Conservation (phyloP, 1,139 yeast genomes). For the Scheffersomyces lignicola region DNA sequence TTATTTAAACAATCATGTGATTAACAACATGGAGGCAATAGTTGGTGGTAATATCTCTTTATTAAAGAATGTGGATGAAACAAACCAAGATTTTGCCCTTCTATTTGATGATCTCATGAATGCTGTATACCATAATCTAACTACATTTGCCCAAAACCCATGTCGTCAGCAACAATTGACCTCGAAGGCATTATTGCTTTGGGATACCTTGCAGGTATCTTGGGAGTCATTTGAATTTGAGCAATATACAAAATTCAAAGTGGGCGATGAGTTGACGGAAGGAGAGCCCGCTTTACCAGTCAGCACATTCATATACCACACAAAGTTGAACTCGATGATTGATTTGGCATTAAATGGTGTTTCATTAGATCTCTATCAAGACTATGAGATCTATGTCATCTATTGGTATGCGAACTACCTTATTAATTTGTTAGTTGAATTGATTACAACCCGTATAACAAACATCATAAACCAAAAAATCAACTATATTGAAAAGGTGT, state of each 20-base stretch:
- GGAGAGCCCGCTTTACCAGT: conserved; percentile 48
- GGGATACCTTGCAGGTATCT: conserved; percentile 81
- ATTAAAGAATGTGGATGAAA: conserved; percentile 14
- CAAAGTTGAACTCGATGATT: conserved; percentile 68
- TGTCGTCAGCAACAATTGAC: conserved; percentile 78
- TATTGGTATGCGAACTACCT: conserved; percentile 68
- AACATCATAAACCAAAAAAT: conserved; percentile 37
- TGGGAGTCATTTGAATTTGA: conserved; percentile 55
- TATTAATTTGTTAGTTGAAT: conserved; percentile 46
- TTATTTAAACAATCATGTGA: conserved; percentile 15
- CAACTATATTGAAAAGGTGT: conserved; percentile 25
- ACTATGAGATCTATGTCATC: conserved; percentile 67
- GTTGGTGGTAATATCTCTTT: conserved; percentile 26
- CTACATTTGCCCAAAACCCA: conserved; percentile 67
- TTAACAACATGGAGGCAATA: conserved; percentile 24
- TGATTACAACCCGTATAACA: conserved; percentile 48
- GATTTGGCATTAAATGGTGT: conserved; percentile 75
- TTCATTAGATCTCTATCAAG: conserved; percentile 71
- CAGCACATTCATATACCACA: conserved; percentile 65
- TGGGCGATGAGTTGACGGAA: conserved; percentile 33
- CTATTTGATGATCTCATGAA: conserved; percentile 36
- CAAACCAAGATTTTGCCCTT: conserved; percentile 17
- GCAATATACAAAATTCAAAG: conserved; percentile 27
- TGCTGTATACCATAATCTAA: conserved; percentile 55
- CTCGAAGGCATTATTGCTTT: conserved; percentile 55